Evolutionary conservation across 257 asterid species (phyloP).

Genomic region (Capsicum chinense): DNA sequence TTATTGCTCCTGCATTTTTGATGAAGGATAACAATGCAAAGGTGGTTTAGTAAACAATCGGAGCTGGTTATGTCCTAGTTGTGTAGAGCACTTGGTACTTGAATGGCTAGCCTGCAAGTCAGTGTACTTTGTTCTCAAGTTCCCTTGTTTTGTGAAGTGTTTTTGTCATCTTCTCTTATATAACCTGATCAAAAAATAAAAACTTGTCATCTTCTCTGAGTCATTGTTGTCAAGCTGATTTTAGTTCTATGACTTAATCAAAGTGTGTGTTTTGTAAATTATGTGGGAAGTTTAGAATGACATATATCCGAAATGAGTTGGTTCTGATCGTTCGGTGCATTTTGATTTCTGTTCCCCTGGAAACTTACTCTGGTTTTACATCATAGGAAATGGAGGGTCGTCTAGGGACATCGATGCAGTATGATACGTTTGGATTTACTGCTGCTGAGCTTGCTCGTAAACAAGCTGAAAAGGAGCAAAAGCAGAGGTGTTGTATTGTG

Average conservation of each 20-base stretch:
- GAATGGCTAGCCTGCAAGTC: neutral
- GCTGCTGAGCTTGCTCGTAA: slow-evolving; percentile 86
- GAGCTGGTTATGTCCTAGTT: neutral
- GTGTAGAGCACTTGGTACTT: neutral
- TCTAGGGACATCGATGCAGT: slow-evolving; percentile 75
- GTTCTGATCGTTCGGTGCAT: neutral
- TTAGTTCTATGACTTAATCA: slow-evolving; percentile 19
- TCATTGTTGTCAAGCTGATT: slow-evolving; percentile 15
- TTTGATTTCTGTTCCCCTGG: neutral
- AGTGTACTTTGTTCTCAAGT: neutral
- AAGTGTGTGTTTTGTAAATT: neutral
- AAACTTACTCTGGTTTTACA: slow-evolving; percentile 29
- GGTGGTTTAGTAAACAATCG: neutral
- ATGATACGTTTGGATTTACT: slow-evolving; percentile 94
- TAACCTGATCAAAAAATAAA: neutral
- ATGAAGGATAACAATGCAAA: neutral
- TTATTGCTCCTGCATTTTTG: neutral
- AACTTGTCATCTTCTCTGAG: neutral
- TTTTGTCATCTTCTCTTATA: neutral
- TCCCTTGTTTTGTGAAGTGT: neutral
- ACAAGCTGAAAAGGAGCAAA: slow-evolving; percentile 86
- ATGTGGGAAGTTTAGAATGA: neutral
- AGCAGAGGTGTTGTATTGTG: slow-evolving; percentile 57
- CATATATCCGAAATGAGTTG: neutral
- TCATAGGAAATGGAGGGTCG: slow-evolving; percentile 83